Conservation (phyloP, 1,139 yeast species). For the Sugiyamaella xylanicola region DNA sequence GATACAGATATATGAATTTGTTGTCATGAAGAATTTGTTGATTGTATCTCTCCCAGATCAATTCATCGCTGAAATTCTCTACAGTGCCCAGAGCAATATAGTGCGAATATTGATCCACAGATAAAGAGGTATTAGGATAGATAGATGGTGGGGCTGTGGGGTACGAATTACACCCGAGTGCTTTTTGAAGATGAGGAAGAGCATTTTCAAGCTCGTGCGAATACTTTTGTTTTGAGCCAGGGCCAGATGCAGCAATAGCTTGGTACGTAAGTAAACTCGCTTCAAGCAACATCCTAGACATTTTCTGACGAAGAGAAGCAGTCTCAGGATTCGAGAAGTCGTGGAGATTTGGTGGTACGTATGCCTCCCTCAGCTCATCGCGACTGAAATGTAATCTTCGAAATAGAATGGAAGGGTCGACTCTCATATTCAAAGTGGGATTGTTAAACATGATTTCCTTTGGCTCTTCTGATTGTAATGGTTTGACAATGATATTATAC, state of each 20-base stretch:
- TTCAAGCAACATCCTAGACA: slow-evolving; percentile 31
- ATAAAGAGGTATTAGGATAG: background rate
- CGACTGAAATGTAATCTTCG: slow-evolving; percentile 47
- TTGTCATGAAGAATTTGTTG: slow-evolving; percentile 57
- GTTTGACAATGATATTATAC: slow-evolving; percentile 34
- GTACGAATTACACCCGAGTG: slow-evolving; percentile 17
- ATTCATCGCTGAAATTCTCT: slow-evolving; percentile 61
- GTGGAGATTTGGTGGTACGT: slow-evolving; percentile 60
- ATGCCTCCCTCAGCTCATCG: slow-evolving; percentile 48
- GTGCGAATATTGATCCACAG: slow-evolving; percentile 25
- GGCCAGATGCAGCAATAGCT: slow-evolving; percentile 18
- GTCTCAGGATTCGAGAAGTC: slow-evolving; percentile 39
- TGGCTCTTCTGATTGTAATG: slow-evolving; percentile 31
- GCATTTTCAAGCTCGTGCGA: slow-evolving; percentile 26
- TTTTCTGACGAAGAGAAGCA: slow-evolving; percentile 24
- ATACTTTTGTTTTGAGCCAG: slow-evolving; percentile 17
- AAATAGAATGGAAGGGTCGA: slow-evolving; percentile 55
- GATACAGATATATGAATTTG: slow-evolving; percentile 57
- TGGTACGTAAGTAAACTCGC: slow-evolving; percentile 26
- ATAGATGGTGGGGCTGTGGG: slow-evolving; percentile 21
- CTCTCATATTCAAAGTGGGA: slow-evolving; percentile 37
- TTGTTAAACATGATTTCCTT: slow-evolving; percentile 35
- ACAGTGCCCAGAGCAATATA: slow-evolving; percentile 61
- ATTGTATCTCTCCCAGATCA: slow-evolving; percentile 64
- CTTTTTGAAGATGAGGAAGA: slow-evolving; percentile 12